Conservation (phyloP, 305 asterid genomes). For the Fraxinus latifolia region DNA sequence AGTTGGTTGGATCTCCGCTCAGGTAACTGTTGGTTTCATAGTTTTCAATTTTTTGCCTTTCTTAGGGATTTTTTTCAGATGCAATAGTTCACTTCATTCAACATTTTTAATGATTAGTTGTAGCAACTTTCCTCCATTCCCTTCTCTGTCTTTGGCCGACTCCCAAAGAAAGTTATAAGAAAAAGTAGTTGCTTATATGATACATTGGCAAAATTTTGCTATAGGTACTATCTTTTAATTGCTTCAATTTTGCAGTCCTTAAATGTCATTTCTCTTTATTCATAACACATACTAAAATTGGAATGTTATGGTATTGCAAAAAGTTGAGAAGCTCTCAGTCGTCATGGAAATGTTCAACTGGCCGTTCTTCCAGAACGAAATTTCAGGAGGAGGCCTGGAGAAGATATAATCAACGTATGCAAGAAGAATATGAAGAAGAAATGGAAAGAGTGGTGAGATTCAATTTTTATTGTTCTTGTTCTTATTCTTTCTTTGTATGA, state of each 20-base stretch:
- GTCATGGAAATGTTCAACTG: slow-evolving; percentile 44
- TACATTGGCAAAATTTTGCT: not conserved
- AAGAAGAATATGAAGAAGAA: slow-evolving; percentile 95
- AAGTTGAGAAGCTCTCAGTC: slow-evolving; percentile 77
- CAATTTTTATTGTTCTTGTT: slow-evolving; percentile 17
- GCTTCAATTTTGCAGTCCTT: not conserved
- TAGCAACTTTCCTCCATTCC: not conserved
- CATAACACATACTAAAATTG: slow-evolving; percentile 34
- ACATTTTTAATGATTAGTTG: not conserved
- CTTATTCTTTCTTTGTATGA: not conserved
- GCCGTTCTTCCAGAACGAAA: slow-evolving; percentile 54
- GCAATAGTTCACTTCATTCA: not conserved
- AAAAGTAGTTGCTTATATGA: not conserved
- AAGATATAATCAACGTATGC: slow-evolving; percentile 79
- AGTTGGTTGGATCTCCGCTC: slow-evolving; percentile 56
- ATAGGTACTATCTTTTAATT: not conserved
- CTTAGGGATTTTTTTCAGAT: slow-evolving; percentile 1
- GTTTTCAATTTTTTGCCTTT: slow-evolving; percentile 13
- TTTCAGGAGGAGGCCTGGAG: slow-evolving; percentile 81
- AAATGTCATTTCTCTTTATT: not conserved
- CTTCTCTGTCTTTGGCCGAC: not conserved
- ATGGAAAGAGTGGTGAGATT: slow-evolving; percentile 91
- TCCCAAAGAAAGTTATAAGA: not conserved
- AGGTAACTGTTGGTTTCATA: slow-evolving; percentile 46
- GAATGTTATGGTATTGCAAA: slow-evolving; percentile 33